Base-by-base conservation (phyloP, 805 yeast genomes). In the Candida railenensis region DNA sequence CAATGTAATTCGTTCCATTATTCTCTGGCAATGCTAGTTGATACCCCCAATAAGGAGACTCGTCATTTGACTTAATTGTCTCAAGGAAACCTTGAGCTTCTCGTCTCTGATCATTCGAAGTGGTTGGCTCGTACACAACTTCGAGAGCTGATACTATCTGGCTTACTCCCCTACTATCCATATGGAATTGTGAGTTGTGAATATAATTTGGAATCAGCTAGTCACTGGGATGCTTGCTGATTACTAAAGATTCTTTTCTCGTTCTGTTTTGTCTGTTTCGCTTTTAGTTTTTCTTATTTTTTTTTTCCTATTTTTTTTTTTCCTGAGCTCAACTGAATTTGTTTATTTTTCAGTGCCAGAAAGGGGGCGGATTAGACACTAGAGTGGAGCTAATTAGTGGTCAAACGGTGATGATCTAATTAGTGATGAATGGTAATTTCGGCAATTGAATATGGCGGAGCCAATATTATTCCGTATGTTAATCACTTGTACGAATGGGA, bases 1-100 rank as follows among this genome's bases (percentile, higher is more conserved):
- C 90, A 22, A 89, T 82, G 53, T 74, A 79, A 59, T 85, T 80
- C 38, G 78, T 71, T 39, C 66, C 67, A 53, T 82, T 71, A 67
- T 80, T 71, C 62, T 82, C 79, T 1, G 80, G 80, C 21, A 80
- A 61, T 1, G 96, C 89, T 48, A 94, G 75, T 62, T 87, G 89
- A 65, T 85, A 92, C 2, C 97, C 97, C 91, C 96, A 89, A 50
- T 72, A 80, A 0, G 99, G 97, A 18, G 96, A 84, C 60, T 91
- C 95, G 8, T 84, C 87, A 50, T 85, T 83, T 38, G 74, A 67
- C 59, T 89, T 91, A 21, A 92, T 80, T 9, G 81, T 71, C 55
- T 90, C 97, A 28, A 94, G 71, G 53, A 89, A 88, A 1, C 52
- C 59, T 55, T 81, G 85, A 4, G 85, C 85, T 47, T 71, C 72